Percentiles rank a stretch among this genome's conserved stretches.
These are phyloP conservation scores for Trametes sp. DNA, from an alignment of 1,284 basidiomycete species.

Conservation along the genomic window DNA sequence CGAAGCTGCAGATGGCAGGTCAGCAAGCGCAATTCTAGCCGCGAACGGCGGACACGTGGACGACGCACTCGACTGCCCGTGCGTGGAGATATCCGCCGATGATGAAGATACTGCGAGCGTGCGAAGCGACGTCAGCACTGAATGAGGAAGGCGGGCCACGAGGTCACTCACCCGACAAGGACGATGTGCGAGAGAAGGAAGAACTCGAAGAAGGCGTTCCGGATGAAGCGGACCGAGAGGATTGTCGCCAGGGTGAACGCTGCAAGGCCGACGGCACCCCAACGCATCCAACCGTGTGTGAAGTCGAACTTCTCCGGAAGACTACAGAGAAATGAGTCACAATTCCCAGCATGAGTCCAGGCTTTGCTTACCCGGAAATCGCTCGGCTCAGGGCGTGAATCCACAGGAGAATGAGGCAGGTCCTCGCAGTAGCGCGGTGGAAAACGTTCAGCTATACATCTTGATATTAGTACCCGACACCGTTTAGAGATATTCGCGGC, in stretches of 20 bases:
- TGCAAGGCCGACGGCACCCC: constrained; percentile 47
- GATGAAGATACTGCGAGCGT: constrained; percentile 42
- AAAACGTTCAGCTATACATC: constrained; percentile 43
- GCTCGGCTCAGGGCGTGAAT: constrained; percentile 43
- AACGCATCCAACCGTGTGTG: constrained; percentile 44
- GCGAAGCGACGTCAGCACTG: constrained; percentile 4
- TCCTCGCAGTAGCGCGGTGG: constrained; percentile 46
- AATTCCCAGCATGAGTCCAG: not conserved
- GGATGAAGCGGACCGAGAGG: constrained; percentile 49
- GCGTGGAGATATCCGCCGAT: constrained; percentile 44
- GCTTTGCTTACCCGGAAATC: constrained; percentile 33
- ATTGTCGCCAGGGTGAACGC: constrained; percentile 50
- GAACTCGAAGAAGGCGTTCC: constrained; percentile 53
- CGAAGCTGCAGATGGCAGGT: constrained; percentile 36
- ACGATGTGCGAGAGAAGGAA: constrained; percentile 57
- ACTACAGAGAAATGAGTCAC: constrained; percentile 24
- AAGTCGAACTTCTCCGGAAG: constrained; percentile 42
- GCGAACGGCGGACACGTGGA: not conserved
- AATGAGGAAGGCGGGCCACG: constrained; percentile 5
- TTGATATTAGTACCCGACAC: not conserved
- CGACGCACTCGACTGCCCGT: constrained; percentile 38
- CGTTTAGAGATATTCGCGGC: not conserved
- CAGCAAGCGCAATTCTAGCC: constrained; percentile 7
- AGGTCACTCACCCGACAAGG: constrained; percentile 44
- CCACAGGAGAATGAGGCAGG: constrained; percentile 46